phyloP scores from a whole-genome alignment of 208 protist species.

The Leishmania turanica region DNA sequence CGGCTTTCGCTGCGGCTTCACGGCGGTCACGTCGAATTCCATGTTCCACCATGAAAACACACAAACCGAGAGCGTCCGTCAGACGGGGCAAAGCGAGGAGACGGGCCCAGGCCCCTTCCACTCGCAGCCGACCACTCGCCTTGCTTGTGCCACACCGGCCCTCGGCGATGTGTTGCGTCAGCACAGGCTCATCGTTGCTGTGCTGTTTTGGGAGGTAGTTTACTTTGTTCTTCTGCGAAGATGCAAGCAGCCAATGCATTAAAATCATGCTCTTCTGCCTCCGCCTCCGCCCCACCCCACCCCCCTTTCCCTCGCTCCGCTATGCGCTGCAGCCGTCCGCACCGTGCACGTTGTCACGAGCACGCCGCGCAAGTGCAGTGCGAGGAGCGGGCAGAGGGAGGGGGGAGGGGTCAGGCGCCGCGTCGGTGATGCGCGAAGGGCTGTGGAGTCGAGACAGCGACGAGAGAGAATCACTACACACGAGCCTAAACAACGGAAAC shows the following conservation, averaged over 20 bases:
- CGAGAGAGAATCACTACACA: background rate
- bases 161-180: background rate
- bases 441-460: background rate
- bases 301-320: background rate
- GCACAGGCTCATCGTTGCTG: background rate
- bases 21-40: background rate
- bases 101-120: background rate
- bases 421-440: background rate
- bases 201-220: background rate
- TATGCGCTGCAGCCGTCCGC: background rate
- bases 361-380: background rate
- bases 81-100: background rate
- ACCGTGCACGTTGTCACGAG: background rate
- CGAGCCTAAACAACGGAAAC: background rate
- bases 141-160: background rate
- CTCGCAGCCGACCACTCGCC: background rate
- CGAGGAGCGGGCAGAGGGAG: background rate
- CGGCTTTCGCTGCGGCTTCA: background rate
- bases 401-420: background rate
- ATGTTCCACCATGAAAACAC: background rate
- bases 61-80: background rate
- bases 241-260: background rate
- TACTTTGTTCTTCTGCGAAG: background rate
- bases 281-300: background rate
- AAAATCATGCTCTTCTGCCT: background rate